Evolutionary conservation across 2,329 filamentous ascomycete genomes (phyloP).

Genomic region (Beauveria caledonica): DNA sequence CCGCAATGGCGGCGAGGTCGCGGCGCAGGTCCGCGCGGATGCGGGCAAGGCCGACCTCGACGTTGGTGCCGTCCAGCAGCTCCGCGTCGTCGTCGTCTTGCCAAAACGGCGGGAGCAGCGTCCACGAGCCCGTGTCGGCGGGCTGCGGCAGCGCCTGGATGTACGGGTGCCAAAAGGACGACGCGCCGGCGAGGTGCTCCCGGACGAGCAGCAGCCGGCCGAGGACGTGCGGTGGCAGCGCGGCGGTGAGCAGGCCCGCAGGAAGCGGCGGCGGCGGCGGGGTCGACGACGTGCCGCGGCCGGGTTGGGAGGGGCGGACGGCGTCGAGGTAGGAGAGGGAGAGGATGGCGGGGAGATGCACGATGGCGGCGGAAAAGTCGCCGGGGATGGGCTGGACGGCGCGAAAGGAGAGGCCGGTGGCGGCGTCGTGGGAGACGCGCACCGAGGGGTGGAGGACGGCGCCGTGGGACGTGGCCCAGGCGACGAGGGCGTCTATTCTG

Average conservation of each 20-base stretch:
- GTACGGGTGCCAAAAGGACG: slow-evolving; percentile 63
- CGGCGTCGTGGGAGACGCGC: slow-evolving; percentile 42
- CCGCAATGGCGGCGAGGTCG: slow-evolving; percentile 38
- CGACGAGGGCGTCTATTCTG: slow-evolving; percentile 28
- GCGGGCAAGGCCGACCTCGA: slow-evolving; percentile 39
- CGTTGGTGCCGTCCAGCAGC: slow-evolving; percentile 46
- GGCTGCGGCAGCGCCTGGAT: slow-evolving; percentile 58
- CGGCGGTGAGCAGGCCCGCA: slow-evolving; percentile 55
- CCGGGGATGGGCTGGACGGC: slow-evolving; percentile 8
- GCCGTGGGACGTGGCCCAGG: slow-evolving; percentile 40
- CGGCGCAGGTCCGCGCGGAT: slow-evolving; percentile 37
- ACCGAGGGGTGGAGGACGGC: slow-evolving; percentile 42
- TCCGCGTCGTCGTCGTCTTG: slow-evolving; percentile 45
- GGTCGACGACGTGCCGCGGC: slow-evolving; percentile 43
- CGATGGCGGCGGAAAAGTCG: slow-evolving; percentile 33
- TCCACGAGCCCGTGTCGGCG: slow-evolving; percentile 19
- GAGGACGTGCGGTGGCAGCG: slow-evolving; percentile 48
- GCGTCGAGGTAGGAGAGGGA: slow-evolving; percentile 54
- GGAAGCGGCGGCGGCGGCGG: slow-evolving; percentile 48
- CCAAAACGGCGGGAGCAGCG: slow-evolving; percentile 40
- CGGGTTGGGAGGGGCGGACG: slow-evolving; percentile 37
- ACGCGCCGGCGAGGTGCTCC: slow-evolving; percentile 49
- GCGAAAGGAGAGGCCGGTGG: slow-evolving; percentile 47
- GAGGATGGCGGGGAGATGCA: slow-evolving; percentile 42
- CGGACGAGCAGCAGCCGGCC: slow-evolving; percentile 62